These are phyloP conservation scores for Colletotrichum theobromicola DNA, from an alignment of 2,329 filamentous ascomycete species.

Conservation along the genomic window DNA sequence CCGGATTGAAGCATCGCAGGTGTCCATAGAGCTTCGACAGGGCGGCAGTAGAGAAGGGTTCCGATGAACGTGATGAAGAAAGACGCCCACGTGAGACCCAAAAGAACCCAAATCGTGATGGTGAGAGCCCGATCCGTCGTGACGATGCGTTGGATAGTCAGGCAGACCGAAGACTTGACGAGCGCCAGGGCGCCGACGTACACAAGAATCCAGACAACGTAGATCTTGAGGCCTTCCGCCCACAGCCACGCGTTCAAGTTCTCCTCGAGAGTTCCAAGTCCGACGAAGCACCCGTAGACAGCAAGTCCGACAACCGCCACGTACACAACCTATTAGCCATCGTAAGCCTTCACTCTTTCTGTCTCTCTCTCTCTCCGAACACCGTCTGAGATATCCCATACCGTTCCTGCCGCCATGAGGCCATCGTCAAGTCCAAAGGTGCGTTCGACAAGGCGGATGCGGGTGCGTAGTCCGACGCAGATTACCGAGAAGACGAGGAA, in stretches of 20 bases:
- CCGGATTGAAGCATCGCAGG: conserved; percentile 33
- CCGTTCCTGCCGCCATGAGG: conserved; percentile 21
- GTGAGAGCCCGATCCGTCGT: conserved; percentile 24
- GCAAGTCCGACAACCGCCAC: conserved; percentile 20
- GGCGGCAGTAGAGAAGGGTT: conserved; percentile 34
- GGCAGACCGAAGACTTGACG: conserved; percentile 39
- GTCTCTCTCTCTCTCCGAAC: background rate
- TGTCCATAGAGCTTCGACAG: conserved; percentile 33
- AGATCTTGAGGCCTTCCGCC: conserved; percentile 24
- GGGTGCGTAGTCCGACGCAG: conserved; percentile 10
- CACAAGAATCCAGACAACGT: conserved; percentile 31
- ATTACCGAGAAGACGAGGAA: conserved; percentile 14
- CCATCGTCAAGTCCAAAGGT: conserved; percentile 22
- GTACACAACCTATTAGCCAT: conserved; percentile 14
- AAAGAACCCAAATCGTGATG: conserved; percentile 25
- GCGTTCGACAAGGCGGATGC: conserved; percentile 5
- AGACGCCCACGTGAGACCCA: conserved; percentile 26
- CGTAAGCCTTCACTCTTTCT: background rate
- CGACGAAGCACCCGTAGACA: conserved; percentile 22
- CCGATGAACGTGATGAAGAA: conserved; percentile 36
- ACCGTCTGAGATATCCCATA: background rate
- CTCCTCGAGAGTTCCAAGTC: conserved; percentile 26
- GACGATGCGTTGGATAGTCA: conserved; percentile 38
- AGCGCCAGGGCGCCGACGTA: conserved; percentile 28
- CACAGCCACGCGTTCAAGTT: conserved; percentile 28